Base-by-base conservation (phyloP, 495 filamentous ascomycete genomes). In the Tetracladium marchalianum region DNA sequence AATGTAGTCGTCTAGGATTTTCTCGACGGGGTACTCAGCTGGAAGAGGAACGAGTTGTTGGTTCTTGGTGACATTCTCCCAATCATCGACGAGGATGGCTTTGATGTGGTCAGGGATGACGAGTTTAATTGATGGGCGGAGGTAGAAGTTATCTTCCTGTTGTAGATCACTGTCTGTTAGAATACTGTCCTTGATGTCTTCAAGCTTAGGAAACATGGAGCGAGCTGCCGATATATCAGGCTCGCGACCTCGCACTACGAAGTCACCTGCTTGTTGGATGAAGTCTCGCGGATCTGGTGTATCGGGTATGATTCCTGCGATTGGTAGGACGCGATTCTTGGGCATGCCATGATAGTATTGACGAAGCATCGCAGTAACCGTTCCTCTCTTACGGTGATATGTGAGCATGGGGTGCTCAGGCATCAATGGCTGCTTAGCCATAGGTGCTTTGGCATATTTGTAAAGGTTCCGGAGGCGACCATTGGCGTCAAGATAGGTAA, bases 61-160 rank as follows among this genome's bases (percentile, higher is more conserved):
- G 57, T 90, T 87, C 71, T 97, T 97, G 40, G 92, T 98, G 41
- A 96, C 78, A 54, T 95, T 93, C 65, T 98, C 92, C 92, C 92
- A 98, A 66, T 98, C 92, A 56, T 98, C 92, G 34, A 98, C 92
- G 3, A 98, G 80, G 37, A 92, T 68, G 13, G 82, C 81, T 66
- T 96, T 96, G 41, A 98, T 66, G 42, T 81, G 76, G 57, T 97
- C 92, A 2, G 92, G 87, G 35, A 85, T 77, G 36, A 78, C 68
- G 42, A 98, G 77, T 43, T 85, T 86, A 57, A 97, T 76, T 0
- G 84, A 82, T 5, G 90, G 90, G 10, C 85, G 77, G 13, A 69
- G 61, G 50, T 86, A 76, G 63, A 94, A 96, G 11, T 67, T 68
- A 32, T 96, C 90, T 65, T 96, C 92, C 88, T 97, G 22, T 27